These are phyloP conservation scores for Evernia prunastri DNA, from an alignment of 495 filamentous ascomycete species.

Conservation along the genomic window DNA sequence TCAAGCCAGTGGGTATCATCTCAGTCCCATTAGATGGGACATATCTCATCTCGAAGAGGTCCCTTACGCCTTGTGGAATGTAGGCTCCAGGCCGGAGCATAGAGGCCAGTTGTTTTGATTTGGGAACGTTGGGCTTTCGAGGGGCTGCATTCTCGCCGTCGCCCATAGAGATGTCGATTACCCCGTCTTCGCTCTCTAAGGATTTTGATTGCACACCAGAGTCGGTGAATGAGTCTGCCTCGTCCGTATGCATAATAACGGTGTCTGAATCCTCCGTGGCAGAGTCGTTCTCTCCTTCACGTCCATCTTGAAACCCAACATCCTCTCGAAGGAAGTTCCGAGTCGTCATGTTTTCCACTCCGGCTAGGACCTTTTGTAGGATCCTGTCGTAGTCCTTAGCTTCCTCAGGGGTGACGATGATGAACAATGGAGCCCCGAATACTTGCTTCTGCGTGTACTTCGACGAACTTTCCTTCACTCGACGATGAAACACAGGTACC, in stretches of 20 bases:
- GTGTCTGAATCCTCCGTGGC: constrained; percentile 62
- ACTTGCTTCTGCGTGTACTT: constrained; percentile 35
- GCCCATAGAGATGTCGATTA: constrained; percentile 84
- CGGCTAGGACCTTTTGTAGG: constrained; percentile 52
- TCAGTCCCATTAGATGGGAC: constrained; percentile 43
- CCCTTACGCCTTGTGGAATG: constrained; percentile 52
- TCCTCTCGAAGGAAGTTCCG: constrained; percentile 50
- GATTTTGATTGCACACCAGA: constrained; percentile 66
- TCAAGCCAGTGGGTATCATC: constrained; percentile 58
- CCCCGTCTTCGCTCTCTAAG: constrained; percentile 81
- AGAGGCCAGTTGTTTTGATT: constrained; percentile 36
- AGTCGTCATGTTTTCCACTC: constrained; percentile 56
- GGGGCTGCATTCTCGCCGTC: constrained; percentile 42
- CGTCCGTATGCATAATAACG: constrained; percentile 64
- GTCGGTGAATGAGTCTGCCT: constrained; percentile 62
- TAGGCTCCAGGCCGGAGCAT: constrained; percentile 42
- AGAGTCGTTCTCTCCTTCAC: constrained; percentile 30
- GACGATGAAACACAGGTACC: constrained; percentile 72
- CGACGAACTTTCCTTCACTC: constrained; percentile 42
- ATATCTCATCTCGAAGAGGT: constrained; percentile 64
- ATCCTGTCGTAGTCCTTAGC: constrained; percentile 53
- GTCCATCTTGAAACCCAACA: constrained; percentile 34
- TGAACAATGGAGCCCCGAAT: constrained; percentile 54
- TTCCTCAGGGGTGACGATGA: constrained; percentile 57
- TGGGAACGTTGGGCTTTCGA: constrained; percentile 23